These are phyloP conservation scores for Calonectria ilicicola DNA, from an alignment of 2,329 filamentous ascomycete species.

Conservation along the genomic window DNA sequence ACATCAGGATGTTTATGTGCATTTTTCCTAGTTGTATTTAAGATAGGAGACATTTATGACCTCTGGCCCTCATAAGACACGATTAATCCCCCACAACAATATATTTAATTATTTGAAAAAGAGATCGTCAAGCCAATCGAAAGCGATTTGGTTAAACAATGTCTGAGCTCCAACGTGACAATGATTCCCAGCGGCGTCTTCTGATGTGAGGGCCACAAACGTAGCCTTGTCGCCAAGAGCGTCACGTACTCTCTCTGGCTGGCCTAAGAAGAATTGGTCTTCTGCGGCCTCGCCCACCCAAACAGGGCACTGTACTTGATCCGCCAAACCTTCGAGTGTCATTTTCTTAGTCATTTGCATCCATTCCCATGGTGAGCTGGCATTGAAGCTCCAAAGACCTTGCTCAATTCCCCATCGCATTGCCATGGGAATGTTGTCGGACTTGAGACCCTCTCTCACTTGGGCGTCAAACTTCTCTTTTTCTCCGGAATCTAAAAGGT, in stretches of 20 bases:
- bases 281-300: slow-evolving; percentile 39
- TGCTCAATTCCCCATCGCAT: slow-evolving; percentile 41
- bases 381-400: slow-evolving; percentile 44
- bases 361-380: slow-evolving; percentile 36
- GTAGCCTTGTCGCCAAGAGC: slow-evolving; percentile 24
- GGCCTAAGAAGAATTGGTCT: slow-evolving; percentile 33
- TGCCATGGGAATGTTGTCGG: slow-evolving; percentile 18
- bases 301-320: slow-evolving; percentile 36
- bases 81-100: neutral
- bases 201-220: slow-evolving; percentile 15
- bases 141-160: slow-evolving; percentile 28
- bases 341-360: slow-evolving; percentile 27
- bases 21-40: neutral
- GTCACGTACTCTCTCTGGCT: slow-evolving; percentile 24
- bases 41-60: neutral
- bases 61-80: neutral
- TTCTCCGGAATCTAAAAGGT: slow-evolving; percentile 30
- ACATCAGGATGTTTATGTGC: neutral
- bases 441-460: neutral
- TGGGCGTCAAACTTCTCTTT: slow-evolving; percentile 31
- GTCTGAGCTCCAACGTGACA: slow-evolving; percentile 31
- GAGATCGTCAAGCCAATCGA: slow-evolving; percentile 32
- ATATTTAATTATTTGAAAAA: neutral
- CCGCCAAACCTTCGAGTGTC: slow-evolving; percentile 27
- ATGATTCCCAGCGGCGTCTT: slow-evolving; percentile 29